A percentile compares a stretch with the other conserved stretches of the same genome.
These are phyloP conservation scores for Mrakia frigida DNA, from an alignment of 768 basidiomycete species.

Conservation along the genomic window DNA sequence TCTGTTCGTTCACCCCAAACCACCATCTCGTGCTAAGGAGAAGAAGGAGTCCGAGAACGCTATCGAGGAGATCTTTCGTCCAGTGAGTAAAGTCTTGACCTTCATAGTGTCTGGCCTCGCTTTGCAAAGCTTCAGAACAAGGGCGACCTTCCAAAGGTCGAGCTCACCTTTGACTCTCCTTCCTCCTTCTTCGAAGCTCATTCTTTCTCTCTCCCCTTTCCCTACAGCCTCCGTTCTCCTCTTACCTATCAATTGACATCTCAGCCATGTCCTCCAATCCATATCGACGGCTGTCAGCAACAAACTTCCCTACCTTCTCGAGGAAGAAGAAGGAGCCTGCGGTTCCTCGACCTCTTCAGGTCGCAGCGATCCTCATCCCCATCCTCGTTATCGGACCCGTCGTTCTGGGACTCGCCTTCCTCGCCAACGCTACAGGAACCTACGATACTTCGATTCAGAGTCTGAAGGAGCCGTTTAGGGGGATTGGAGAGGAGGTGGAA, in stretches of 20 bases:
- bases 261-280: neutral
- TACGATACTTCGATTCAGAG: constrained; percentile 19
- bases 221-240: too few species aligned
- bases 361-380: constrained; percentile 17
- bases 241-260: too few species aligned
- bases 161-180: neutral
- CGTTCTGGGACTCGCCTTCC: constrained; percentile 19
- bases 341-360: constrained; percentile 7
- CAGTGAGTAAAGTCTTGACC: neutral
- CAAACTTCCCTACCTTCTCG: neutral
- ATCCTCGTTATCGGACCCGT: constrained; percentile 17
- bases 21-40: too few species aligned
- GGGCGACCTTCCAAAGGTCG: neutral
- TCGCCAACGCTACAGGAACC: constrained; percentile 28
- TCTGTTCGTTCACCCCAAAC: too few species aligned
- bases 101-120: neutral
- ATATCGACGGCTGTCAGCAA: neutral
- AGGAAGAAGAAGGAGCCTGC: constrained; percentile 11
- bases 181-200: neutral
- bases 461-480: constrained; percentile 10
- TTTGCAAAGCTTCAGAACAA: neutral
- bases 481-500: constrained; percentile 24
- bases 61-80: too few species aligned
- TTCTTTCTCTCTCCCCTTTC: neutral
- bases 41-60: too few species aligned